Percentiles rank a stretch among this genome's conserved stretches.
Evolutionary conservation across 768 basidiomycete genomes (phyloP).

Genomic region (Panellus pusillus): DNA sequence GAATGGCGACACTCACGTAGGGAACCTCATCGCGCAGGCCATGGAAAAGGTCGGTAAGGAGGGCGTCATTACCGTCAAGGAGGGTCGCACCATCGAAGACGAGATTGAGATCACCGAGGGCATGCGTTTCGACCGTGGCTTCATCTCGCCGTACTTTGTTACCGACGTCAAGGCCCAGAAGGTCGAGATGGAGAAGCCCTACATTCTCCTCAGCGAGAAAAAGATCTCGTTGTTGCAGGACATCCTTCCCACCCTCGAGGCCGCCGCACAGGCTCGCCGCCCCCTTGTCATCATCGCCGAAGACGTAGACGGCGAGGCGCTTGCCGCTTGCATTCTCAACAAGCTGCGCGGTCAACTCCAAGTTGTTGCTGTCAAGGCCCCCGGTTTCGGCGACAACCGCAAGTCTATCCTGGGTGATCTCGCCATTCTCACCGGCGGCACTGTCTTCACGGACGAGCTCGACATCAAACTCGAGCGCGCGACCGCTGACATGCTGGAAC

Average conservation of each 20-base stretch:
- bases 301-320: constrained; percentile 96
- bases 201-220: constrained; percentile 93
- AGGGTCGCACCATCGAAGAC: constrained; percentile 96
- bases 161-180: constrained; percentile 97
- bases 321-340: constrained; percentile 98
- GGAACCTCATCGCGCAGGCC: constrained; percentile 93
- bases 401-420: constrained; percentile 97
- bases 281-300: constrained; percentile 97
- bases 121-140: constrained; percentile 99
- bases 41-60: constrained; percentile 99
- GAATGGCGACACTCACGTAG: constrained; percentile 81
- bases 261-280: constrained; percentile 75
- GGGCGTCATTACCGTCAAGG: constrained; percentile 99
- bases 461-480: constrained; percentile 97
- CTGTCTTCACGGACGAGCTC: constrained; percentile 94
- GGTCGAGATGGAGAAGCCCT: constrained; percentile 96
- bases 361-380: constrained; percentile 94
- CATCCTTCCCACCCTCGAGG: constrained; percentile 89
- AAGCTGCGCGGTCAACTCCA: constrained; percentile 97
- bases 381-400: constrained; percentile 98
- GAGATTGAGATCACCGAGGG: constrained; percentile 99
- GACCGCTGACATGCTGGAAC: constrained; percentile 83
- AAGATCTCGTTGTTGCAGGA: constrained; percentile 96
- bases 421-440: constrained; percentile 95
- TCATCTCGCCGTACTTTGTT: constrained; percentile 97